phyloP scores from a whole-genome alignment of 2,329 filamentous ascomycete genomes.

The Ophiosphaerella herpotricha region DNA sequence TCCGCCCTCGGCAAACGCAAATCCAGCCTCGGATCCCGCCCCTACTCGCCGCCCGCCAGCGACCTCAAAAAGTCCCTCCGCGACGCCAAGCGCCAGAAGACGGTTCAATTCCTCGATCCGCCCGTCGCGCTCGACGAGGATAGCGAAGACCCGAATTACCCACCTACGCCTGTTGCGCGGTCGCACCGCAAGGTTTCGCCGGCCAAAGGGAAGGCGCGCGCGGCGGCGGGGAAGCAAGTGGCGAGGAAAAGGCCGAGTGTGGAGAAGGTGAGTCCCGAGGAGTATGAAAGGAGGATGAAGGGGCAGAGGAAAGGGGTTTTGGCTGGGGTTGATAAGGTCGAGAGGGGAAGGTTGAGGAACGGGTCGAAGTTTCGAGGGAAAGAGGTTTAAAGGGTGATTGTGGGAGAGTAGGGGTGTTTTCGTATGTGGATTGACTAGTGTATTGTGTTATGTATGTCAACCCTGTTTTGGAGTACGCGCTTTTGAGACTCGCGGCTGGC shows the following conservation, averaged over 20 bases:
- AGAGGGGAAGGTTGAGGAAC: slow-evolving; percentile 6
- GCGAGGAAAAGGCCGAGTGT: neutral
- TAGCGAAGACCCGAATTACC: neutral
- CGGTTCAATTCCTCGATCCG: neutral
- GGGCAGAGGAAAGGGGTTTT: neutral
- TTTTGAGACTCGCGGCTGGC: too few species aligned
- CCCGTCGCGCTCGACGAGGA: slow-evolving; percentile 1
- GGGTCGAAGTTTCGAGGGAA: neutral
- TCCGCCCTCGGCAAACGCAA: slow-evolving; percentile 3
- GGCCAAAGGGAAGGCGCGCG: neutral
- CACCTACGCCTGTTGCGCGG: neutral
- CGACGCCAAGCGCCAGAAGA: slow-evolving; percentile 1
- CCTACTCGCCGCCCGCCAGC: neutral
- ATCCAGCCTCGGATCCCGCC: neutral
- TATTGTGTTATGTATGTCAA: too few species aligned
- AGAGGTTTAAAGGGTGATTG: too few species aligned
- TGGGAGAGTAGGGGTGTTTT: too few species aligned
- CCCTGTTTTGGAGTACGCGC: too few species aligned
- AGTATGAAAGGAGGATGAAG: neutral
- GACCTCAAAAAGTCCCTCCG: slow-evolving; percentile 1
- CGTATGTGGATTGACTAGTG: too few species aligned
- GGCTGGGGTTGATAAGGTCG: neutral
- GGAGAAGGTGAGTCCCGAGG: neutral
- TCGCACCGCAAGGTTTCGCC: neutral
- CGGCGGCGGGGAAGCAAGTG: neutral